Conservation (phyloP, 768 basidiomycete species). For the Dendrothele bispora region DNA sequence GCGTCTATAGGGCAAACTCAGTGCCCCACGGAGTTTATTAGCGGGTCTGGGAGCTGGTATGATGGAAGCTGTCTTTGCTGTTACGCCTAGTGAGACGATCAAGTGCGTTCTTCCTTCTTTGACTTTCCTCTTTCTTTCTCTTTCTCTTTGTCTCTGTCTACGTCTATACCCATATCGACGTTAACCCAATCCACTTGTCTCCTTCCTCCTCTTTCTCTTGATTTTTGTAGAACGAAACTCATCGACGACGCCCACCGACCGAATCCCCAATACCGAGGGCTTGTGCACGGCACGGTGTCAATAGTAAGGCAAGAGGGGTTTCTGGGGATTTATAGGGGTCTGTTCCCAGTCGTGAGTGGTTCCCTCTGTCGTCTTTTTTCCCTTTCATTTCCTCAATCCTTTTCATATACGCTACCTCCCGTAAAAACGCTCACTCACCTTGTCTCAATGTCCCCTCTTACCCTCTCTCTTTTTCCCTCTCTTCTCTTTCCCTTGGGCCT, state of each 20-base stretch:
- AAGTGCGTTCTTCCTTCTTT: conserved; percentile 68
- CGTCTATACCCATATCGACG: no score
- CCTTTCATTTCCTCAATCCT: not conserved
- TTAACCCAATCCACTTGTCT: not conserved
- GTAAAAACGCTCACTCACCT: conserved; percentile 2
- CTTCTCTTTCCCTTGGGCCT: not conserved
- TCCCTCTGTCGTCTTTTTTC: not conserved
- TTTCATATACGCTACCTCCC: not conserved
- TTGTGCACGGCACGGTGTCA: conserved; percentile 77
- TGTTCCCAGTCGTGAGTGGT: conserved; percentile 85
- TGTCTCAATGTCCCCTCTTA: not conserved
- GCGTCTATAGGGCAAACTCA: conserved; percentile 77
- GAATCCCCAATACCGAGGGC: conserved; percentile 81
- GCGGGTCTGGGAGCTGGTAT: conserved; percentile 87
- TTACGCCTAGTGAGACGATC: conserved; percentile 97
- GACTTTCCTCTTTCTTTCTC: not conserved
- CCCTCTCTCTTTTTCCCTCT: not conserved
- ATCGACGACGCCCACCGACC: conserved; percentile 92
- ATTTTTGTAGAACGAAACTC: conserved; percentile 85
- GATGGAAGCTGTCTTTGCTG: conserved; percentile 90
- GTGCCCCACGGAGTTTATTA: conserved; percentile 77
- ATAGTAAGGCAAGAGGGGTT: conserved; percentile 89
- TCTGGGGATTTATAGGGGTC: conserved; percentile 81
- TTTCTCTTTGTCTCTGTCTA: no score
- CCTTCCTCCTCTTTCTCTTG: not conserved